Evolutionary conservation across 108 stramenopile genomes (phyloP).

Genomic region (Pseudonitzschia multiseries): DNA sequence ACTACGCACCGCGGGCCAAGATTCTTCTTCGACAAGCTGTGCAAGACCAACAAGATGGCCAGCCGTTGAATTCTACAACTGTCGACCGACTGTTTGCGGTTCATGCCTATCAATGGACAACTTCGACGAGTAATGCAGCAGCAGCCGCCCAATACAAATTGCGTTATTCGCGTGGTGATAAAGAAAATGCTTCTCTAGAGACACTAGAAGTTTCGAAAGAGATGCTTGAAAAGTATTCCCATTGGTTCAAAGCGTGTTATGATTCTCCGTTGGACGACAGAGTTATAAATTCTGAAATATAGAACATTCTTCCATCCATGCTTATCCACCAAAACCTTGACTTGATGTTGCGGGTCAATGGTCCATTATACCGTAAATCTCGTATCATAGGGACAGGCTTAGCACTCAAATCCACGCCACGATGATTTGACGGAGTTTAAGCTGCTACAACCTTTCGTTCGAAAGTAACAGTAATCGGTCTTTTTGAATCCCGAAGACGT

Average conservation of each 20-base stretch:
- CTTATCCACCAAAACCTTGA: too few species aligned
- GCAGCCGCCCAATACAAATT: not conserved
- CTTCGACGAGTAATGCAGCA: not conserved
- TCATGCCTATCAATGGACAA: slow-evolving; percentile 40
- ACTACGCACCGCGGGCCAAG: slow-evolving; percentile 29
- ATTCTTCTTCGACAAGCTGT: slow-evolving; percentile 30
- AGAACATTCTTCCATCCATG: too few species aligned
- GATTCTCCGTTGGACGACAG: too few species aligned
- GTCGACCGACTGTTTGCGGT: slow-evolving; percentile 26
- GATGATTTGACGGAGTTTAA: too few species aligned
- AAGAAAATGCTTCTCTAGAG: not conserved
- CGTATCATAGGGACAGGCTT: too few species aligned
- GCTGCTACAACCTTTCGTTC: not conserved
- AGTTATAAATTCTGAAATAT: too few species aligned
- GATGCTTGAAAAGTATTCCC: slow-evolving; percentile 3
- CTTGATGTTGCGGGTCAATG: too few species aligned
- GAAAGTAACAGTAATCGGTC: not conserved
- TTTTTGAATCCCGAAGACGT: not conserved
- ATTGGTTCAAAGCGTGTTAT: slow-evolving; percentile 4
- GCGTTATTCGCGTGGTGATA: not conserved
- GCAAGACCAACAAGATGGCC: slow-evolving; percentile 17
- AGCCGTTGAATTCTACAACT: slow-evolving; percentile 26
- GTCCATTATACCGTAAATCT: too few species aligned
- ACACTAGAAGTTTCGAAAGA: slow-evolving; percentile 4
- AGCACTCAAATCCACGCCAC: too few species aligned